Conservation (phyloP, 371 early-diverging fungal genomes). For the Rhizomucor miehei region DNA sequence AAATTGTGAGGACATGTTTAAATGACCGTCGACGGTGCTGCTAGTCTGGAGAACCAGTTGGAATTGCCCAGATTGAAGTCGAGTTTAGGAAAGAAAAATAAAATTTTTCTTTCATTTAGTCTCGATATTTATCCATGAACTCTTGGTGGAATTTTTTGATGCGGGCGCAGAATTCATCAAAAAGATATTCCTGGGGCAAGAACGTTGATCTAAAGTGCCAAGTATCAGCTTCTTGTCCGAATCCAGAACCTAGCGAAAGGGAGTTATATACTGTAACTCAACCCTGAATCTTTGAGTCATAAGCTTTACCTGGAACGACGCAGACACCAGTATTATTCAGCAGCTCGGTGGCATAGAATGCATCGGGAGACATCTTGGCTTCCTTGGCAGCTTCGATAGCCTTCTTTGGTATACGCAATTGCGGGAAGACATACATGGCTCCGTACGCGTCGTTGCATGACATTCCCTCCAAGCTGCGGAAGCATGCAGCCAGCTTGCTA, state of each 20-base stretch:
- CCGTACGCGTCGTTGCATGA: slow-evolving; percentile 89
- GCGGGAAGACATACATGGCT: slow-evolving; percentile 97
- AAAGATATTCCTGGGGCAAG: slow-evolving; percentile 87
- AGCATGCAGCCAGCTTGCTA: slow-evolving; percentile 66
- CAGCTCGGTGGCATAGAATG: slow-evolving; percentile 85
- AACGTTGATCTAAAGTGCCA: slow-evolving; percentile 97
- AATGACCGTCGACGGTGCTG: background rate
- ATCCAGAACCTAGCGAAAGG: slow-evolving; percentile 60
- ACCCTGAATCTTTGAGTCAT: background rate
- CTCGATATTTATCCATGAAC: slow-evolving; percentile 76
- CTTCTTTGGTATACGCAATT: slow-evolving; percentile 67
- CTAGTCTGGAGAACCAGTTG: slow-evolving; percentile 24
- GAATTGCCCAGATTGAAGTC: slow-evolving; percentile 20
- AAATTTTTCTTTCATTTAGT: slow-evolving; percentile 14
- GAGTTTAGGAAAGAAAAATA: slow-evolving; percentile 16
- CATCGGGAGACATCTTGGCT: slow-evolving; percentile 74
- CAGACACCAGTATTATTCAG: slow-evolving; percentile 81
- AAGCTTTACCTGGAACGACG: slow-evolving; percentile 56
- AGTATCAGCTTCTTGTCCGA: slow-evolving; percentile 87
- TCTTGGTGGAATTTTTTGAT: slow-evolving; percentile 76
- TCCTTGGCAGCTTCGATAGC: slow-evolving; percentile 75
- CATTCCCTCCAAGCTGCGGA: slow-evolving; percentile 84
- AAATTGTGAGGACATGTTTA: background rate
- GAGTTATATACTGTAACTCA: slow-evolving; percentile 1
- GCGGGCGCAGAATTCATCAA: slow-evolving; percentile 81